Percentiles rank a stretch among this genome's conserved stretches.
These are phyloP conservation scores for Trametes cinnabarina DNA, from an alignment of 768 basidiomycete species.

Conservation along the genomic window DNA sequence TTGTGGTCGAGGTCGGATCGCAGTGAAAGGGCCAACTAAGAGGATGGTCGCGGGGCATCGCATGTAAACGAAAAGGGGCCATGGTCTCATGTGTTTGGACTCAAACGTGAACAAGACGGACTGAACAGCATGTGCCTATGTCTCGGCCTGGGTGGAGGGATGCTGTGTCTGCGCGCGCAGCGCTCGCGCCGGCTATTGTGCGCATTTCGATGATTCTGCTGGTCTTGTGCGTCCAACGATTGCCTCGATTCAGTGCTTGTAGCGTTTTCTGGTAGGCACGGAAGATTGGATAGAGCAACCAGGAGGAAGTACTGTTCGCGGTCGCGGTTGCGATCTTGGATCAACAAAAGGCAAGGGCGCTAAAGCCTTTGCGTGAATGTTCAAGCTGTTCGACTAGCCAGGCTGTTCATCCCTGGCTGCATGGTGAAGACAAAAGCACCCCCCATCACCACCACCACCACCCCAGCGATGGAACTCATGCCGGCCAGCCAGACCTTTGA, in stretches of 20 bases:
- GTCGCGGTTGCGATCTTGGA: no score
- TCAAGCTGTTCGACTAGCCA: no score
- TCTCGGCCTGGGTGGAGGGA: not conserved
- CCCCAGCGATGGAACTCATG: no score
- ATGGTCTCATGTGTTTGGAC: not conserved
- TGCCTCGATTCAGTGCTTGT: not conserved
- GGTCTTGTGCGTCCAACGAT: not conserved
- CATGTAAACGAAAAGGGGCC: not conserved
- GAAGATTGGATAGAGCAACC: no score
- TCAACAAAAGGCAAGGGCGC: no score
- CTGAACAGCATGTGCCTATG: not conserved
- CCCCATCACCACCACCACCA: no score
- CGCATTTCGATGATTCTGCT: not conserved
- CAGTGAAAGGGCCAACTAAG: not conserved
- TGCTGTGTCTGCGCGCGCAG: constrained; percentile 2
- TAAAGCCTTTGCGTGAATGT: no score
- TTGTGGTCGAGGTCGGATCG: not conserved
- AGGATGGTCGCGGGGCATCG: not conserved
- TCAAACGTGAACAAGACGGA: not conserved
- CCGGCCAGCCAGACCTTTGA: no score
- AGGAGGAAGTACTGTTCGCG: no score
- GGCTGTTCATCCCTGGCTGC: no score
- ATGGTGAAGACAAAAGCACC: no score
- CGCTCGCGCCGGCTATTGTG: not conserved
- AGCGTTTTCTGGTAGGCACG: not conserved